Evolutionary conservation across 1,139 yeast genomes (phyloP).

Genomic region (Blastobotrys indianensis): DNA sequence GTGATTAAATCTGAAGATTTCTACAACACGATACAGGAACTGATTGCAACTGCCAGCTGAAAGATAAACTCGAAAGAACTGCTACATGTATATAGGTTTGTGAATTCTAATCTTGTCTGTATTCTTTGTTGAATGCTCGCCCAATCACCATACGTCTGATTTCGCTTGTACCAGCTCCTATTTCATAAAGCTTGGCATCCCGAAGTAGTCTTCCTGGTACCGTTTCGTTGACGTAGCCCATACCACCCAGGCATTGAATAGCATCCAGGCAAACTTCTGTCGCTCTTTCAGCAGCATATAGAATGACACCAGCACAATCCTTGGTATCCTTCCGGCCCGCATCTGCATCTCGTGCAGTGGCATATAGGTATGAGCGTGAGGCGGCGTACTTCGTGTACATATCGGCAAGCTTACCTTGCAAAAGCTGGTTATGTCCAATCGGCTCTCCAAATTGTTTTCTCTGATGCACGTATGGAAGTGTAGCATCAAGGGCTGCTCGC

Average conservation of each 20-base stretch:
- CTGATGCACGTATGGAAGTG: slow-evolving; percentile 32
- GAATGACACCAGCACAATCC: slow-evolving; percentile 34
- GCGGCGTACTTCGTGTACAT: slow-evolving; percentile 34
- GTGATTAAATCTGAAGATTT: slow-evolving; percentile 7
- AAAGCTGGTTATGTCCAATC: slow-evolving; percentile 31
- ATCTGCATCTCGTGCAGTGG: slow-evolving; percentile 29
- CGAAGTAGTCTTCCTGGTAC: slow-evolving; percentile 30
- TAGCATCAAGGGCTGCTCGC: slow-evolving; percentile 33
- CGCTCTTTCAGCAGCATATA: slow-evolving; percentile 33
- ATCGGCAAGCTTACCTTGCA: slow-evolving; percentile 34
- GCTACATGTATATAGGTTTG: too few species aligned
- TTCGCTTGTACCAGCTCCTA: slow-evolving; percentile 35
- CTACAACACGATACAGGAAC: too few species aligned
- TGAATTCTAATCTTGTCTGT: slow-evolving; percentile 10
- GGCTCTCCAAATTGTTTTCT: slow-evolving; percentile 34
- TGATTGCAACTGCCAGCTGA: too few species aligned
- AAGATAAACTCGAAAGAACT: too few species aligned
- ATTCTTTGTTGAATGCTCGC: slow-evolving; percentile 31
- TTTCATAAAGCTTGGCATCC: slow-evolving; percentile 33
- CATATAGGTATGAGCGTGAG: slow-evolving; percentile 29
- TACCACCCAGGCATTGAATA: slow-evolving; percentile 33
- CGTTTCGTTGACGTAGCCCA: slow-evolving; percentile 34
- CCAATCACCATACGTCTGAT: slow-evolving; percentile 33
- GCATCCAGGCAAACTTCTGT: slow-evolving; percentile 34
- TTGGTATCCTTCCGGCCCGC: slow-evolving; percentile 27